Percentiles rank a stretch among this genome's conserved stretches.
Conservation (phyloP, 1,284 basidiomycete species). For the Dichomitus squalens region DNA sequence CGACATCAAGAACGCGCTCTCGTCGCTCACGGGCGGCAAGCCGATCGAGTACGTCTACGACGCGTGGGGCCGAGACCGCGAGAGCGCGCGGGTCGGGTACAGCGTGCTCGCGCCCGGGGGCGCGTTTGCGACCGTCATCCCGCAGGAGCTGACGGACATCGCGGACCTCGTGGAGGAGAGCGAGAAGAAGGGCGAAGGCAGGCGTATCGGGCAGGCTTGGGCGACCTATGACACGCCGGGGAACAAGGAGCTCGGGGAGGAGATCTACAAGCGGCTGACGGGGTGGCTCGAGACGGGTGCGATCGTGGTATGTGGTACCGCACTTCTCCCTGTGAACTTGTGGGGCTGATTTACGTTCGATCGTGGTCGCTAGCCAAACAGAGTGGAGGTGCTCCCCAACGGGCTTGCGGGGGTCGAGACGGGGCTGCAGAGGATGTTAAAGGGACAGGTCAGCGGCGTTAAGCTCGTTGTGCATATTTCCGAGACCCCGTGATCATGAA, state of each 20-base stretch:
- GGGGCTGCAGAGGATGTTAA: constrained; percentile 44
- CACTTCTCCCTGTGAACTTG: too few species aligned
- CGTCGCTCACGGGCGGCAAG: constrained; percentile 5
- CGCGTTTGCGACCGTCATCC: constrained; percentile 15
- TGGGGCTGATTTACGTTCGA: too few species aligned
- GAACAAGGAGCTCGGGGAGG: background rate
- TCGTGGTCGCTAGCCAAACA: too few species aligned
- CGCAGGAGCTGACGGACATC: background rate
- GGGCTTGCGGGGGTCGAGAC: constrained; percentile 47
- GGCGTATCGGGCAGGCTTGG: constrained; percentile 4
- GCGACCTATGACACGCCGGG: constrained; percentile 25
- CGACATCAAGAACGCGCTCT: background rate
- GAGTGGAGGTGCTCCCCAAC: constrained; percentile 43
- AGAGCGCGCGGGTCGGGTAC: constrained; percentile 25
- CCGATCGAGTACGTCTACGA: constrained; percentile 29
- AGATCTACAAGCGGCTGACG: constrained; percentile 5
- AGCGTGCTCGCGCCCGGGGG: constrained; percentile 29
- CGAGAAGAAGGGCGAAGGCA: constrained; percentile 5
- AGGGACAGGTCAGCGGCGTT: constrained; percentile 44
- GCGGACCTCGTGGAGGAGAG: constrained; percentile 2
- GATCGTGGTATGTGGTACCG: background rate
- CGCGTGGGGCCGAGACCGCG: constrained; percentile 22
- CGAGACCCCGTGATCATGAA: constrained; percentile 38
- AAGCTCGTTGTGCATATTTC: constrained; percentile 53
- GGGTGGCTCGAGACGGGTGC: background rate